Percentiles rank a stretch among this genome's conserved stretches.
phyloP scores from a whole-genome alignment of 495 filamentous ascomycete genomes.

The Penicillium tannophilum region DNA sequence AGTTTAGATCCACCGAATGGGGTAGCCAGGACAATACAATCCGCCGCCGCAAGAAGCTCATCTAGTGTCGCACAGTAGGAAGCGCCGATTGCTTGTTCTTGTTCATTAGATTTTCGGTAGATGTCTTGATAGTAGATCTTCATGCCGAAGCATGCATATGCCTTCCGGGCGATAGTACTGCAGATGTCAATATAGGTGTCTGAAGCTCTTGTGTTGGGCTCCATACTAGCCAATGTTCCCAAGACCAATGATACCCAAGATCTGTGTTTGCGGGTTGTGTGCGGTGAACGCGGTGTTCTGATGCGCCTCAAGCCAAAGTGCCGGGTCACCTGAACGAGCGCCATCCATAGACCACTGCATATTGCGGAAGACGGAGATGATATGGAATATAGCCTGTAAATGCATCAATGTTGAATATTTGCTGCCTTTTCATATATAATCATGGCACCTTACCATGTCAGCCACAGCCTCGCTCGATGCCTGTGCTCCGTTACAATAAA shows the following conservation, averaged over 20 bases:
- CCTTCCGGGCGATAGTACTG: slow-evolving; percentile 18
- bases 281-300: slow-evolving; percentile 13
- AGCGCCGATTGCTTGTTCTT: slow-evolving; percentile 15
- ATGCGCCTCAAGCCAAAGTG: slow-evolving; percentile 17
- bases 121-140: slow-evolving; percentile 22
- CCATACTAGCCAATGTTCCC: slow-evolving; percentile 22
- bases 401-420: not conserved
- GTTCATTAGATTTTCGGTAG: slow-evolving; percentile 14
- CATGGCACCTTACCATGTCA: slow-evolving; percentile 11
- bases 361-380: slow-evolving; percentile 18
- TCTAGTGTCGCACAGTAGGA: slow-evolving; percentile 13
- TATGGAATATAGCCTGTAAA: slow-evolving; percentile 16
- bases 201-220: not conserved
- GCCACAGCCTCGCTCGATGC: slow-evolving; percentile 20
- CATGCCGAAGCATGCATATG: slow-evolving; percentile 21
- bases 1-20: slow-evolving; percentile 20
- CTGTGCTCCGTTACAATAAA: slow-evolving; percentile 18
- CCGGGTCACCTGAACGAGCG: slow-evolving; percentile 15
- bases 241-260: slow-evolving; percentile 16
- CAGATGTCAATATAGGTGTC: not conserved
- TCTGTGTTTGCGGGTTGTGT: slow-evolving; percentile 15
- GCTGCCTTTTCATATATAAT: no score
- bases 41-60: slow-evolving; percentile 13
- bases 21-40: slow-evolving; percentile 18
- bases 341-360: slow-evolving; percentile 23